These are phyloP conservation scores for Pilobolus umbonatus DNA, from an alignment of 192 early-diverging fungal species.

Conservation along the genomic window DNA sequence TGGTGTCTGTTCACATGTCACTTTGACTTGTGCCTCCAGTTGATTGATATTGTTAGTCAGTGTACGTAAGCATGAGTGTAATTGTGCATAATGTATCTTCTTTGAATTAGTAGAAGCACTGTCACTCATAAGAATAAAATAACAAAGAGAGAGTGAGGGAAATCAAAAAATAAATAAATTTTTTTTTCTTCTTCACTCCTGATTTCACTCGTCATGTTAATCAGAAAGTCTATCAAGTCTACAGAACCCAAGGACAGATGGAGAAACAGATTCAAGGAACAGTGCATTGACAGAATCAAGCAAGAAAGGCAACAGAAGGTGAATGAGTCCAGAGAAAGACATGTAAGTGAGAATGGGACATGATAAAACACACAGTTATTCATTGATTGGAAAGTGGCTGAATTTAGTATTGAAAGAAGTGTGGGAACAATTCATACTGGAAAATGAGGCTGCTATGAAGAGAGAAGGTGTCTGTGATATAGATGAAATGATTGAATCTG, in stretches of 20 bases:
- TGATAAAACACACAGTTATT: not conserved
- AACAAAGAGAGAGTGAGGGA: not conserved
- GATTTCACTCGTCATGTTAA: no score
- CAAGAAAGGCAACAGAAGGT: not conserved
- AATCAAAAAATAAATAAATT: no score
- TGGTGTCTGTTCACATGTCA: not conserved
- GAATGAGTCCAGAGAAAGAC: not conserved
- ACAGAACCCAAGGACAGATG: not conserved
- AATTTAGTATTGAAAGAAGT: not conserved
- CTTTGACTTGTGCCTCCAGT: not conserved
- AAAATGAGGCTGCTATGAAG: slow-evolving; percentile 6
- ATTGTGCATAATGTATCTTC: not conserved
- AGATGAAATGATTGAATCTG: not conserved
- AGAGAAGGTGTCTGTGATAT: not conserved
- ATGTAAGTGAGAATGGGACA: not conserved
- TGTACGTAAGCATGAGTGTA: not conserved
- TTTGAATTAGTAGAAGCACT: not conserved
- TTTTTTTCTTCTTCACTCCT: no score
- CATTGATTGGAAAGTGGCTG: not conserved
- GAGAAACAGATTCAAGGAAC: slow-evolving; percentile 8
- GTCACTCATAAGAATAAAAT: not conserved
- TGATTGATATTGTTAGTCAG: not conserved
- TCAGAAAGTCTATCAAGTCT: no score
- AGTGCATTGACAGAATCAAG: not conserved
- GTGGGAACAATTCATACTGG: slow-evolving; percentile 1